phyloP scores from a whole-genome alignment of 129 eudicot species.

The Lactuca saligna region DNA sequence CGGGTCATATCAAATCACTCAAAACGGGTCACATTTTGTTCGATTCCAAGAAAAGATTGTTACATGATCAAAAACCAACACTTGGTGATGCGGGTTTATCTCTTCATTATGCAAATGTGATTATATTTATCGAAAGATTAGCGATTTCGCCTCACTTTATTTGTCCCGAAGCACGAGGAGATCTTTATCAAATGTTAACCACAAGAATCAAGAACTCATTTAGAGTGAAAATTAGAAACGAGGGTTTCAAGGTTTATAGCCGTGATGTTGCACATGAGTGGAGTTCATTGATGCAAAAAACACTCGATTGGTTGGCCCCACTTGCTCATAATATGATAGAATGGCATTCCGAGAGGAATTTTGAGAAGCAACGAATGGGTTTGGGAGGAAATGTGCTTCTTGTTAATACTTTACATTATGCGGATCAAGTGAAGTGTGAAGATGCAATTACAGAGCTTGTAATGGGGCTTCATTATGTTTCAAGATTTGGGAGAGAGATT shows the following conservation, averaged over 20 bases:
- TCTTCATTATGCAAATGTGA: conserved; percentile 83
- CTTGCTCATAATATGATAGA: conserved; percentile 86
- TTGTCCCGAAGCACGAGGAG: conserved; percentile 81
- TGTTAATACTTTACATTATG: conserved; percentile 83
- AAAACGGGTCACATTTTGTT: conserved; percentile 14
- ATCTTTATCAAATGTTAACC: conserved; percentile 77
- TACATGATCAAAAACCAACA: conserved; percentile 43
- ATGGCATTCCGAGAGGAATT: conserved; percentile 84
- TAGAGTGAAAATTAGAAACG: conserved; percentile 49
- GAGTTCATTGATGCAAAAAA: conserved; percentile 49
- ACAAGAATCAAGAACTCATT: conserved; percentile 53
- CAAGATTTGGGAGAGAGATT: conserved; percentile 53
- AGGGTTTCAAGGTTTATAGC: conserved; percentile 41
- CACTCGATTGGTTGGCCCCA: conserved; percentile 81
- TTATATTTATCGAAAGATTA: conserved; percentile 69
- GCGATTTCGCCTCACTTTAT: conserved; percentile 80
- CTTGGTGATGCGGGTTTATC: conserved; percentile 78
- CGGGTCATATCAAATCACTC: conserved; percentile 46
- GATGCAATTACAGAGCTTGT: conserved; percentile 72
- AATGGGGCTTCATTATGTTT: conserved; percentile 76
- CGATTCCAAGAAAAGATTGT: conserved; percentile 31
- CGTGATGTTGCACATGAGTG: conserved; percentile 64
- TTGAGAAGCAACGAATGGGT: conserved; percentile 64
- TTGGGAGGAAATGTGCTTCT: conserved; percentile 61
- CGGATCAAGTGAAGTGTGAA: conserved; percentile 68